These are phyloP conservation scores for Papiliotrema terrestris DNA, from an alignment of 1,284 basidiomycete genomes.

Conservation along the genomic window DNA sequence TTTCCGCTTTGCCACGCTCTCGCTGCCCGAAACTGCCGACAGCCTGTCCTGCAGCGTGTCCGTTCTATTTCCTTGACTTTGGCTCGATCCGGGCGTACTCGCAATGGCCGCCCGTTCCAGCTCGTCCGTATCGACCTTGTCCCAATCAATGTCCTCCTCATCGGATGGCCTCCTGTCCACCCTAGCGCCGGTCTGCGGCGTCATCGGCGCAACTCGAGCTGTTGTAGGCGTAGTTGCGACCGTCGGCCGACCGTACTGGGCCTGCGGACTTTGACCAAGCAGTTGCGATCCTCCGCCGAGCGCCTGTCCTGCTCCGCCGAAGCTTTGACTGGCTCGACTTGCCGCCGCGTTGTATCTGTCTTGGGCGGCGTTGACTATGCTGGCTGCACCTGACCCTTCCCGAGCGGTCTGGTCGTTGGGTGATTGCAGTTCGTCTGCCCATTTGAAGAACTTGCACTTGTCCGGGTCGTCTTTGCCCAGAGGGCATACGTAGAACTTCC, in stretches of 20 bases:
- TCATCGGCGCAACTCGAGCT: neutral
- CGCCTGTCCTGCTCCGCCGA: constrained; percentile 5
- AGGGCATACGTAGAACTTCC: constrained; percentile 40
- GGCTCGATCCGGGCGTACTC: constrained; percentile 21
- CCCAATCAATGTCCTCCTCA: constrained; percentile 38
- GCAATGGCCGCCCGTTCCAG: constrained; percentile 36
- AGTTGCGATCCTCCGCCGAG: neutral
- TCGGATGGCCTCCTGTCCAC: neutral
- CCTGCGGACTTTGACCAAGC: constrained; percentile 8
- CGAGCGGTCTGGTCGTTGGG: neutral
- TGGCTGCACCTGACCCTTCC: neutral
- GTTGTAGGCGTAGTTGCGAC: neutral
- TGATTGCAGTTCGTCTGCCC: constrained; percentile 33
- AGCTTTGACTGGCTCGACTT: constrained; percentile 3
- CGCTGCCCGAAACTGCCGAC: constrained; percentile 10
- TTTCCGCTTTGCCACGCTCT: constrained; percentile 18
- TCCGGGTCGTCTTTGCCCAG: constrained; percentile 27
- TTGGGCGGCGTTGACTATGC: neutral
- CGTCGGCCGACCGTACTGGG: neutral
- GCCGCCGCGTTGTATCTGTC: neutral
- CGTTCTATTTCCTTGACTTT: neutral
- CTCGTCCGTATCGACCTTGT: constrained; percentile 30
- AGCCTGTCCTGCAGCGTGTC: constrained; percentile 13
- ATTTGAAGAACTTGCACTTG: constrained; percentile 45
- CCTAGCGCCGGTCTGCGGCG: constrained; percentile 1